phyloP scores from a whole-genome alignment of 257 asterid species.

The Petunia secreta region DNA sequence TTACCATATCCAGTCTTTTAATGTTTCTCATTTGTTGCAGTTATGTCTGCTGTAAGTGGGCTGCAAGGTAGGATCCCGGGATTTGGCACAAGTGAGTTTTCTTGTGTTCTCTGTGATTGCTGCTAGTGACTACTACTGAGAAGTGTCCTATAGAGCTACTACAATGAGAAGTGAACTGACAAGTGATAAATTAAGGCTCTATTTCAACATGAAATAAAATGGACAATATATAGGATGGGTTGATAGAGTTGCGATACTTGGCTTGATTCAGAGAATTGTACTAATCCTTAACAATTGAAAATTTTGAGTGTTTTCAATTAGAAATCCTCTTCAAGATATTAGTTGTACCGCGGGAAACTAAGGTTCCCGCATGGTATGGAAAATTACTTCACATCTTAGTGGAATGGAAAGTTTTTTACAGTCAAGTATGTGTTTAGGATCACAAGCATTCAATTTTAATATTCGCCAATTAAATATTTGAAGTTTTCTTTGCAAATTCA shows the following conservation, averaged over 20 bases:
- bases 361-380: not conserved
- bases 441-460: not conserved
- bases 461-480: not conserved
- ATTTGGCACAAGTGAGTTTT: constrained; percentile 75
- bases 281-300: constrained; percentile 1
- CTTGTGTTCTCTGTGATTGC: constrained; percentile 24
- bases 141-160: not conserved
- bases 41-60: constrained; percentile 97
- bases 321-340: constrained; percentile 18
- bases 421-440: not conserved
- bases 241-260: constrained; percentile 27
- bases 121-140: constrained; percentile 13
- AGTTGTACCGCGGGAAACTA: not conserved
- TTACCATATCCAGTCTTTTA: not conserved
- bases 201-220: not conserved
- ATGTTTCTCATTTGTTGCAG: constrained; percentile 53
- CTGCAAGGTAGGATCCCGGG: constrained; percentile 83
- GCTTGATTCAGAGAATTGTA: constrained; percentile 6
- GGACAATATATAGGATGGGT: not conserved
- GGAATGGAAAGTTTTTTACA: not conserved
- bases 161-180: too few species aligned
- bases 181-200: not conserved
- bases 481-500: not conserved
- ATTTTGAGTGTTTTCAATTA: not conserved
- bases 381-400: not conserved